A percentile compares a stretch with the other conserved stretches of the same genome.
phyloP scores from a whole-genome alignment of 106 monocot genomes.

The Xerophyta viscosa region DNA sequence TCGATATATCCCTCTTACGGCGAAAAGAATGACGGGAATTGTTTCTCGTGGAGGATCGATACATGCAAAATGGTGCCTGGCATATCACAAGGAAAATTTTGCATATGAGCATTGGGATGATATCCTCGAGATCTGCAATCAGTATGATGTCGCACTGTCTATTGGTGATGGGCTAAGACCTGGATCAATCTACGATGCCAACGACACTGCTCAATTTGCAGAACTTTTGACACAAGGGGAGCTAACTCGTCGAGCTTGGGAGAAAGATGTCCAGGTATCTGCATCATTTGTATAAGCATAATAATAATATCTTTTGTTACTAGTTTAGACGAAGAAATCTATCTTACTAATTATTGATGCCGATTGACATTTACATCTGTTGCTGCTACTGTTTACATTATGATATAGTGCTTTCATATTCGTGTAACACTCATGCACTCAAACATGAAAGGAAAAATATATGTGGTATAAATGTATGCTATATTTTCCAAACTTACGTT shows the following conservation, averaged over 20 bases:
- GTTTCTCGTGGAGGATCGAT: conserved; percentile 79
- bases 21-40: conserved; percentile 77
- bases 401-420: too few relatives aligned
- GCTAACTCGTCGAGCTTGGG: conserved; percentile 65
- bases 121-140: conserved; percentile 80
- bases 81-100: conserved; percentile 79
- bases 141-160: conserved; percentile 69
- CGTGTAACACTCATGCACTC: too few relatives aligned
- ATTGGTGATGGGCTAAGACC: conserved; percentile 81
- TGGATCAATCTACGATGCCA: conserved; percentile 82
- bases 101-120: conserved; percentile 89
- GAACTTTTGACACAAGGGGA: conserved; percentile 77
- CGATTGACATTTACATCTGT: neutral
- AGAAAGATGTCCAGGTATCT: conserved; percentile 74
- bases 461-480: too few relatives aligned
- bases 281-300: neutral
- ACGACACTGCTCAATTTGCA: conserved; percentile 77
- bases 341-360: too few relatives aligned
- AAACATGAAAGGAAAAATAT: too few relatives aligned
- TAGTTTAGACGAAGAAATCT: too few relatives aligned
- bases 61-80: conserved; percentile 80
- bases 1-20: conserved; percentile 75
- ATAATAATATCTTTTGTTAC: too few relatives aligned
- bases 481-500: too few relatives aligned
- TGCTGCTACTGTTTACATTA: too few relatives aligned